Evolutionary conservation across 495 filamentous ascomycete genomes (phyloP).

Genomic region (Aspergillus bridgeri): DNA sequence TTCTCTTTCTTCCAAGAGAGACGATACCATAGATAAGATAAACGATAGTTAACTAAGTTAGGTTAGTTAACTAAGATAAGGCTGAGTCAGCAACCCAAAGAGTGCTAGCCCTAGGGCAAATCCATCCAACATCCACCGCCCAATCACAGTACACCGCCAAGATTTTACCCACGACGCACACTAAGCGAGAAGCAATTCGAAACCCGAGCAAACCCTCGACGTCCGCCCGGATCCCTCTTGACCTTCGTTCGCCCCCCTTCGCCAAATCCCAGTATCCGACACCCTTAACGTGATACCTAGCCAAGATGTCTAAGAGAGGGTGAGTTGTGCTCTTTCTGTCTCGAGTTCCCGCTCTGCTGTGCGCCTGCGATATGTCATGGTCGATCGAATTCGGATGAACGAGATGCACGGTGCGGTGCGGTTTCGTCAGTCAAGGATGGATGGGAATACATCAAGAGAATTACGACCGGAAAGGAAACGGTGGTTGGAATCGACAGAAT

Average conservation of each 20-base stretch:
- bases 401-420: not conserved
- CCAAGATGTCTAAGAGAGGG: slow-evolving; percentile 58
- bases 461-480: not conserved
- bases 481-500: not conserved
- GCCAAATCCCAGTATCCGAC: slow-evolving; percentile 41
- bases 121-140: slow-evolving; percentile 25
- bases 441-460: not conserved
- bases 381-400: not conserved
- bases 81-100: slow-evolving; percentile 13
- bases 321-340: slow-evolving; percentile 29
- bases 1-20: too few species aligned
- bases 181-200: slow-evolving; percentile 48
- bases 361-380: not conserved
- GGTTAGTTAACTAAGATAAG: not conserved
- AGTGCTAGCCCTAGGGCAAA: slow-evolving; percentile 40
- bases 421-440: not conserved
- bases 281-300: slow-evolving; percentile 42
- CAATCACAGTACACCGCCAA: slow-evolving; percentile 26
- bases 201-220: slow-evolving; percentile 17
- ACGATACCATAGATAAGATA: too few species aligned
- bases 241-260: slow-evolving; percentile 30
- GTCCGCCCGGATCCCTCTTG: slow-evolving; percentile 25
- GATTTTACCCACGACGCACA: slow-evolving; percentile 45
- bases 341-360: not conserved
- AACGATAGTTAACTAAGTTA: too few species aligned